These are phyloP conservation scores for Tulasnella sp. DNA, from an alignment of 768 basidiomycete genomes.

Conservation along the genomic window DNA sequence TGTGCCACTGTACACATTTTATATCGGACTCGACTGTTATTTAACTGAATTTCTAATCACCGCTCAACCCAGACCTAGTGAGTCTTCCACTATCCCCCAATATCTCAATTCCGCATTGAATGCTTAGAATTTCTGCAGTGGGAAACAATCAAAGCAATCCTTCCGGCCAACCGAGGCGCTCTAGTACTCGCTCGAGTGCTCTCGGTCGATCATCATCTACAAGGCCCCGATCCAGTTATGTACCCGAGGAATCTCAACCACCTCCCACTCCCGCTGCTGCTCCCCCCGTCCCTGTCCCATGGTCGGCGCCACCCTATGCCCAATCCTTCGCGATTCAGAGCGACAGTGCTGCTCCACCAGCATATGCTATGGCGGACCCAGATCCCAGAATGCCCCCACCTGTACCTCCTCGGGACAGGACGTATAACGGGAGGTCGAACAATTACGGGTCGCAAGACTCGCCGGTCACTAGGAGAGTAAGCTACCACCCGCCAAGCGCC, in stretches of 20 bases:
- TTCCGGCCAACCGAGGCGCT: neutral
- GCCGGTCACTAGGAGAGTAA: neutral
- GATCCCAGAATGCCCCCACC: neutral
- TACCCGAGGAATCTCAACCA: neutral
- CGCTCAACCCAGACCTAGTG: neutral
- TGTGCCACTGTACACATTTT: neutral
- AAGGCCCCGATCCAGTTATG: neutral
- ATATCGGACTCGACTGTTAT: neutral
- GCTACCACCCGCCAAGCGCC: constrained; percentile 1
- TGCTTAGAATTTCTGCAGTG: neutral
- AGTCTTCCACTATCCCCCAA: neutral
- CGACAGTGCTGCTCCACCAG: neutral
- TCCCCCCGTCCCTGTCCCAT: neutral
- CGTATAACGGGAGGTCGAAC: neutral
- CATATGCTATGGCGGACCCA: constrained; percentile 9
- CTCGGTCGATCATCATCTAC: neutral
- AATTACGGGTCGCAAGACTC: neutral
- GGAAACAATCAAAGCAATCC: constrained; percentile 18
- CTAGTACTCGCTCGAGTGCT: neutral
- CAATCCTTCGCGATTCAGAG: neutral
- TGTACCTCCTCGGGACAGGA: neutral
- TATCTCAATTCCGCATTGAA: neutral
- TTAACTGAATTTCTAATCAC: neutral
- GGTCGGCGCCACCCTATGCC: neutral
- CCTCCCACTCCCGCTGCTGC: neutral